phyloP scores from a whole-genome alignment of 2,329 filamentous ascomycete genomes.

The Septoria linicola region DNA sequence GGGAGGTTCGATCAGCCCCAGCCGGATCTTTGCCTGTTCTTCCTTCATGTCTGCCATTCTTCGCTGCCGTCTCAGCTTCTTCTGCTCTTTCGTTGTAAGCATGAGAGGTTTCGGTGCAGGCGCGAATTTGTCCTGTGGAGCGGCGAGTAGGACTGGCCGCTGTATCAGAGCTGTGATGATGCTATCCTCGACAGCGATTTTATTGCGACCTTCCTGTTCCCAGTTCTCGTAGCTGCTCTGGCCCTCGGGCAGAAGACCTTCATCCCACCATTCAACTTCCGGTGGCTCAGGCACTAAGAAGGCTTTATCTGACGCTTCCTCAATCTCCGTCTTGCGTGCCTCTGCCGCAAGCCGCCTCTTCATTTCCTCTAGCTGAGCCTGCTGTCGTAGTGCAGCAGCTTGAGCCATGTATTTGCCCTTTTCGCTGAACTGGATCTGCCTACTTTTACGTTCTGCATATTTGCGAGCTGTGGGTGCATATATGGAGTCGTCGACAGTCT shows the following conservation, averaged over 20 bases:
- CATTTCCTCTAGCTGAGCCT: conserved; percentile 87
- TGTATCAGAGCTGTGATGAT: conserved; percentile 91
- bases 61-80: conserved; percentile 83
- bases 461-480: conserved; percentile 64
- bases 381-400: conserved; percentile 81
- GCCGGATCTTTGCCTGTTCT: conserved; percentile 89
- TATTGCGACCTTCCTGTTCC: conserved; percentile 66
- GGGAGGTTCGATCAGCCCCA: conserved; percentile 85
- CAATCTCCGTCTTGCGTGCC: conserved; percentile 85
- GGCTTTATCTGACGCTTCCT: conserved; percentile 89
- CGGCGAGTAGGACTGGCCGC: conserved; percentile 85
- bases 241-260: conserved; percentile 73
- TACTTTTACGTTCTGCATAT: conserved; percentile 64
- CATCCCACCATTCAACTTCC: conserved; percentile 96
- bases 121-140: conserved; percentile 81
- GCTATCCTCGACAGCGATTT: conserved; percentile 73
- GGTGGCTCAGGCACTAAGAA: conserved; percentile 78
- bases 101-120: conserved; percentile 85
- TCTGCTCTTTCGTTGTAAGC: conserved; percentile 85
- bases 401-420: conserved; percentile 98
- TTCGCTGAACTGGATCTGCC: conserved; percentile 83
- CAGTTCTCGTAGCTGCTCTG: conserved; percentile 61
- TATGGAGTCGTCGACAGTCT: conserved; percentile 53
- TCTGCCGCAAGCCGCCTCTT: conserved; percentile 89
- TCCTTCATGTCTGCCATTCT: conserved; percentile 94